Conservation (phyloP, 140 eudicot genomes). For the Oenanthe javanica region DNA sequence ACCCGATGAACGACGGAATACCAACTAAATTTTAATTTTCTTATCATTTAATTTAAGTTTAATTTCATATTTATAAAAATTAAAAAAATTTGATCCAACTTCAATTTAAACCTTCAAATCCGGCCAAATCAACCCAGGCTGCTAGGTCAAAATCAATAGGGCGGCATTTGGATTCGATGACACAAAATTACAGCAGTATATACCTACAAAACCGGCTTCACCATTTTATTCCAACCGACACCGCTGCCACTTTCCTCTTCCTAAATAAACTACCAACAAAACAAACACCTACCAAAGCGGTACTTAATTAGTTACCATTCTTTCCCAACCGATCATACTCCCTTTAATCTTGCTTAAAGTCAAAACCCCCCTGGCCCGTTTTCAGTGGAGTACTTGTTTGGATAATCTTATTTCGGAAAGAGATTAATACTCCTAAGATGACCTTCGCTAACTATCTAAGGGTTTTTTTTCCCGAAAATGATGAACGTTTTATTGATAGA, state of each 20-base stretch:
- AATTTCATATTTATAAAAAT: no score
- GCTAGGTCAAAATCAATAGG: neutral
- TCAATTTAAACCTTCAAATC: no score
- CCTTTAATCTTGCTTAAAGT: neutral
- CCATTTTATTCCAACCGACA: neutral
- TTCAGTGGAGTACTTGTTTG: neutral
- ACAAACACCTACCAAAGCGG: neutral
- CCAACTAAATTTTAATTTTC: no score
- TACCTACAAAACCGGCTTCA: neutral
- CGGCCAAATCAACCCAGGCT: no score
- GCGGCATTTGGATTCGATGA: neutral
- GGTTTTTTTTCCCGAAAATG: no score
- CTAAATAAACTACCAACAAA: neutral
- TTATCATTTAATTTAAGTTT: no score
- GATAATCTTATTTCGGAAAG: no score
- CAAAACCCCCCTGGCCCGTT: constrained; percentile 14
- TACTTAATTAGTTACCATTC: neutral
- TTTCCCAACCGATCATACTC: neutral
- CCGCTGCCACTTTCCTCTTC: neutral
- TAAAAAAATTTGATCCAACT: no score
- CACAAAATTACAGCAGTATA: neutral
- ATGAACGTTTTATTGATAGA: no score
- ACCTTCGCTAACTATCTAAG: no score
- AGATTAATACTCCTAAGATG: no score
- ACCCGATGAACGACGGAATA: no score